Evolutionary conservation across 1,284 basidiomycete genomes (phyloP).

Genomic region (Sanghuangporus sanghuang): DNA sequence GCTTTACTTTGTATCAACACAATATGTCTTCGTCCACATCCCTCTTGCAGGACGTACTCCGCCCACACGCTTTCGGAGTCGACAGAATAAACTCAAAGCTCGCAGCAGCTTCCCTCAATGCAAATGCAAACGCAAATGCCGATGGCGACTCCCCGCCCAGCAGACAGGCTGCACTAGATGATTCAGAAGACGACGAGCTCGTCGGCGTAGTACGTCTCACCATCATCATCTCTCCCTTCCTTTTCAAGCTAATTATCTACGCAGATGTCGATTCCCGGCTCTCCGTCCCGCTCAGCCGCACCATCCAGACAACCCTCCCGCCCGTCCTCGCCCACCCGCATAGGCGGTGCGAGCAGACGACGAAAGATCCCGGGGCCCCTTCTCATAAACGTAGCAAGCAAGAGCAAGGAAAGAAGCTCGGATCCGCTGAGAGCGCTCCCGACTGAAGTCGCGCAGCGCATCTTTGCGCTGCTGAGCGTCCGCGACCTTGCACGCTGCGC

Average conservation of each 20-base stretch:
- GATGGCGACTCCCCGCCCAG: slow-evolving; percentile 21
- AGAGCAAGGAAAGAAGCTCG: slow-evolving; percentile 24
- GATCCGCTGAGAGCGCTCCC: slow-evolving; percentile 72
- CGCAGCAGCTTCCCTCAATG: slow-evolving; percentile 19
- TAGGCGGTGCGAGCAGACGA: slow-evolving; percentile 36
- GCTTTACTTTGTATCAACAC: background rate
- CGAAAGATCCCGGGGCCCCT: slow-evolving; percentile 34
- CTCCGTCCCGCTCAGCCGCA: slow-evolving; percentile 48
- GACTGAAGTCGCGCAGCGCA: slow-evolving; percentile 72
- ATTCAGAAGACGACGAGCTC: slow-evolving; percentile 65
- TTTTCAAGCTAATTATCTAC: slow-evolving; percentile 2
- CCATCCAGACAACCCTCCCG: slow-evolving; percentile 39
- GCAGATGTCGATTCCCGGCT: slow-evolving; percentile 65
- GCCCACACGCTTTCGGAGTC: slow-evolving; percentile 41
- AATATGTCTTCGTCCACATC: background rate
- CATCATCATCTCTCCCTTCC: background rate
- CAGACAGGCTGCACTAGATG: slow-evolving; percentile 37
- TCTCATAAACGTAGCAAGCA: slow-evolving; percentile 28
- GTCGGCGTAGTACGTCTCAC: slow-evolving; percentile 61
- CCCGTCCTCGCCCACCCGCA: slow-evolving; percentile 54
- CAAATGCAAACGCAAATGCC: slow-evolving; percentile 12
- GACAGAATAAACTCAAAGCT: slow-evolving; percentile 42
- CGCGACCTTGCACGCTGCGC: slow-evolving; percentile 71
- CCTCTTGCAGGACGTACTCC: slow-evolving; percentile 55
- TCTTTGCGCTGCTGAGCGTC: slow-evolving; percentile 66